A percentile compares a stretch with the other conserved stretches of the same genome.
Conservation (phyloP, 2,329 filamentous ascomycete genomes). For the Ophiognomonia clavigignenti-juglandacearum region DNA sequence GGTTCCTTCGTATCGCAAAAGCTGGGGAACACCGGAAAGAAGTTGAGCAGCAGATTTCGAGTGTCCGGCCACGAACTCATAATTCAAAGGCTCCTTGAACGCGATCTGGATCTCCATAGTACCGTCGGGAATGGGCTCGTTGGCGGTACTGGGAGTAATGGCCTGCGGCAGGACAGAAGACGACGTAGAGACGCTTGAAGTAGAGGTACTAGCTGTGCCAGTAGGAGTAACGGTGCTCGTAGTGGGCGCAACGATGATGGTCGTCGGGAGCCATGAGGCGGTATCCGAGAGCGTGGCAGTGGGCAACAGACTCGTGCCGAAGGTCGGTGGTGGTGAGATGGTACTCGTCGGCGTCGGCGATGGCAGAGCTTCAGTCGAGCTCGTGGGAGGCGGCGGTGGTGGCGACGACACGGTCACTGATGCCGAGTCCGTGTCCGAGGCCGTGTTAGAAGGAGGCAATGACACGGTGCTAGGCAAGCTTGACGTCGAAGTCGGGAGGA, state of each 20-base stretch:
- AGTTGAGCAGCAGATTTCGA: constrained; percentile 76
- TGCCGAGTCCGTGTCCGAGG: background rate
- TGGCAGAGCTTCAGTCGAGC: background rate
- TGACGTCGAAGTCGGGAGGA: constrained; percentile 7
- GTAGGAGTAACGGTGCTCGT: constrained; percentile 34
- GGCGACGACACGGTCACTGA: background rate
- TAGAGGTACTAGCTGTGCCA: no score
- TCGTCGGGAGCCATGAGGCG: constrained; percentile 49
- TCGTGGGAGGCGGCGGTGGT: background rate
- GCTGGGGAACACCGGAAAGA: constrained; percentile 70
- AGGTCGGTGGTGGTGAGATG: constrained; percentile 6
- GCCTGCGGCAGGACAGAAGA: constrained; percentile 67
- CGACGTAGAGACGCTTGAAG: constrained; percentile 44
- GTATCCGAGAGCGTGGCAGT: constrained; percentile 40
- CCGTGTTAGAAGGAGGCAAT: constrained; percentile 7
- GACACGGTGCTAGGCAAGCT: constrained; percentile 12
- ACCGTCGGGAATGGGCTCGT: constrained; percentile 51
- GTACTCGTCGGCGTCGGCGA: background rate
- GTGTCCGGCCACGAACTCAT: constrained; percentile 70
- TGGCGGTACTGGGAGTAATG: constrained; percentile 64
- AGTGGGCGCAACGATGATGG: constrained; percentile 53
- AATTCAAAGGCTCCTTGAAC: constrained; percentile 78
- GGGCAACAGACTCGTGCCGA: constrained; percentile 18
- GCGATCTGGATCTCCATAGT: constrained; percentile 76
- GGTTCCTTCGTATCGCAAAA: constrained; percentile 60